Conservation (phyloP, 1,139 yeast genomes). For the Yamadazyma blattariae region DNA sequence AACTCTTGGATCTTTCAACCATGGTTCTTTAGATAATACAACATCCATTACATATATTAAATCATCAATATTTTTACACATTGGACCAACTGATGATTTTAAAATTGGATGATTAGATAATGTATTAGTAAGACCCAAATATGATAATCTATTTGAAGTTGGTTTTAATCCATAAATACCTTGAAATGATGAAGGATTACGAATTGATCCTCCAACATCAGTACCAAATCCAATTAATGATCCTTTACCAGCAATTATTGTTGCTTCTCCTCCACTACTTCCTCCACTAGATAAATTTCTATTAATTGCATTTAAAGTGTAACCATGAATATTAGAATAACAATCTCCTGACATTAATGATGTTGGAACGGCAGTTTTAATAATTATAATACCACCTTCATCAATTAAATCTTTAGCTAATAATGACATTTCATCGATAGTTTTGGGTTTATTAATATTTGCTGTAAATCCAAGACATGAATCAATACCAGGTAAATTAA, state of each 20-base stretch:
- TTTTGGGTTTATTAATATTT: constrained; percentile 19
- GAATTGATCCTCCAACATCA: constrained; percentile 57
- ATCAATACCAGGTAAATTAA: constrained; percentile 37
- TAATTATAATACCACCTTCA: constrained; percentile 27
- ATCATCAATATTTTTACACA: constrained; percentile 29
- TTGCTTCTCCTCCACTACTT: constrained; percentile 34
- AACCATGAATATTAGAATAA: constrained; percentile 28
- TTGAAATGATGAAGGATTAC: constrained; percentile 25
- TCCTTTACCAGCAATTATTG: constrained; percentile 32
- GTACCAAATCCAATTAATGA: constrained; percentile 50
- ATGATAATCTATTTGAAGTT: constrained; percentile 10
- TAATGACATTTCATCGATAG: constrained; percentile 18
- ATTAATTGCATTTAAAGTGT: constrained; percentile 27
- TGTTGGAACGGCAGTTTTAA: constrained; percentile 30
- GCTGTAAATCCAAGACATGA: constrained; percentile 45
- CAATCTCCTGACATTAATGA: constrained; percentile 34
- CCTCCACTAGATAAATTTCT: constrained; percentile 30
- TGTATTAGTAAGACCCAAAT: constrained; percentile 12
- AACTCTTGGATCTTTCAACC: constrained; percentile 17
- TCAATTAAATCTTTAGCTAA: constrained; percentile 19
- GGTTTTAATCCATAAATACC: constrained; percentile 8
- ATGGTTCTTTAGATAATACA: constrained; percentile 15
- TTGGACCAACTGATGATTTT: constrained; percentile 30
- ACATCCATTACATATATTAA: constrained; percentile 18
- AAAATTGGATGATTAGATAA: constrained; percentile 13